phyloP scores from a whole-genome alignment of 495 filamentous ascomycete genomes.

The Xanthoparmelia taractica region DNA sequence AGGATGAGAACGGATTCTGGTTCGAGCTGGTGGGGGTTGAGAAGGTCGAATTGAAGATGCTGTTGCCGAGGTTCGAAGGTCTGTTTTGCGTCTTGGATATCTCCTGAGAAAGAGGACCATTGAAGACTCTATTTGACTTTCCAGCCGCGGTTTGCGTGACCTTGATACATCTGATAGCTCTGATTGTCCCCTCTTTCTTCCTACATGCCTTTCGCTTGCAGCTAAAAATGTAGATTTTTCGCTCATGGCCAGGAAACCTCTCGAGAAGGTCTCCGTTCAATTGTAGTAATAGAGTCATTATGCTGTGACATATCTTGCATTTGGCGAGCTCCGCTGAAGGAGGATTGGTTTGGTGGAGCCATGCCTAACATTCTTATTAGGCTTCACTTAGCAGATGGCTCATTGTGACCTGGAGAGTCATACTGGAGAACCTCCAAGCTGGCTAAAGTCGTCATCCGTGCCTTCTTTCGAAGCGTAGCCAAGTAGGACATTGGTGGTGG shows the following conservation, averaged over 20 bases:
- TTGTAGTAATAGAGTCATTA: conserved; percentile 81
- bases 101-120: conserved; percentile 24
- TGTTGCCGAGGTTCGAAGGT: conserved; percentile 46
- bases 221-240: conserved; percentile 75
- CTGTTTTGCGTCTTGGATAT: conserved; percentile 15
- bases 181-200: conserved; percentile 70
- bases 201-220: conserved; percentile 75
- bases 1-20: conserved; percentile 24
- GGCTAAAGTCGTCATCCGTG: conserved; percentile 75
- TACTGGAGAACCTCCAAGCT: conserved; percentile 84
- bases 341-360: conserved; percentile 60
- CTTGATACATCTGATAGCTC: conserved; percentile 59
- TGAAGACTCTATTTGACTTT: conserved; percentile 26
- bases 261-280: conserved; percentile 87
- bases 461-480: conserved; percentile 81
- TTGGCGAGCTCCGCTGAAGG: conserved; percentile 71
- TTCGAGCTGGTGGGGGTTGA: conserved; percentile 14
- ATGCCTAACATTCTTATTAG: conserved; percentile 50
- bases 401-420: conserved; percentile 25
- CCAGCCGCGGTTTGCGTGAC: conserved; percentile 33
- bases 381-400: conserved; percentile 7
- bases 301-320: conserved; percentile 80
- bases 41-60: conserved; percentile 46
- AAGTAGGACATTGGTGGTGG: conserved; percentile 81
- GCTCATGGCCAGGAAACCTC: conserved; percentile 73